These are phyloP conservation scores for Croton laevigatus DNA, from an alignment of 441 rosid genomes.

Conservation along the genomic window DNA sequence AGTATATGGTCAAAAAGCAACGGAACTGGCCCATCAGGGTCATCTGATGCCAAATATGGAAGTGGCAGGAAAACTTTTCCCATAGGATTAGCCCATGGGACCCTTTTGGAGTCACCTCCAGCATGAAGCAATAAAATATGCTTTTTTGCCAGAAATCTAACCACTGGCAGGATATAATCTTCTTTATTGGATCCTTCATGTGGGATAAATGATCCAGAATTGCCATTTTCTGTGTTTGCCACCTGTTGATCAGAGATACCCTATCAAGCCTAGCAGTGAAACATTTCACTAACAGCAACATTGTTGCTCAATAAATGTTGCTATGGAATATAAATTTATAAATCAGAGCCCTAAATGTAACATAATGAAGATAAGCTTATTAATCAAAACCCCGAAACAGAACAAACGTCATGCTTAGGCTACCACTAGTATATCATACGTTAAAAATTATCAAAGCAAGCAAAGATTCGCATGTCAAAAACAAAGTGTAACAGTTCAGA, in stretches of 20 bases:
- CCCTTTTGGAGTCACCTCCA: slow-evolving; percentile 98
- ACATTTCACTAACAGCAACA: slow-evolving; percentile 2
- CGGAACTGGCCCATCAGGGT: slow-evolving; percentile 94
- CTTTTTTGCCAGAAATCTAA: slow-evolving; percentile 52
- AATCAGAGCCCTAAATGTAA: not conserved
- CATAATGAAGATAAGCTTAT: slow-evolving; percentile 1
- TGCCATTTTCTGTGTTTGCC: slow-evolving; percentile 31
- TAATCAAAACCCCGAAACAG: not conserved
- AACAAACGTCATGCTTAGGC: no score
- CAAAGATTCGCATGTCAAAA: not conserved
- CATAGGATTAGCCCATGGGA: slow-evolving; percentile 99
- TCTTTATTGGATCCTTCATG: slow-evolving; percentile 21
- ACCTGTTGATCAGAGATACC: slow-evolving; percentile 40
- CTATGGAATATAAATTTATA: slow-evolving; percentile 1
- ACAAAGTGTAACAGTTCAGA: not conserved
- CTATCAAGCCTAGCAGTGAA: slow-evolving; percentile 25
- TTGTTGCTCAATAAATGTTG: slow-evolving; percentile 6
- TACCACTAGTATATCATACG: not conserved
- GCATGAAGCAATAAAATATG: slow-evolving; percentile 95
- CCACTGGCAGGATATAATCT: slow-evolving; percentile 31
- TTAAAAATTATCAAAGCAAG: slow-evolving; percentile 5
- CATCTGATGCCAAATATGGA: slow-evolving; percentile 88
- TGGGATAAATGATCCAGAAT: slow-evolving; percentile 27
- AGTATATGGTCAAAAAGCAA: slow-evolving; percentile 95
- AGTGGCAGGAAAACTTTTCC: slow-evolving; percentile 94